Evolutionary conservation across 352 stramenopile genomes (phyloP).

Genomic region (Phytophthora chlamydospora): DNA sequence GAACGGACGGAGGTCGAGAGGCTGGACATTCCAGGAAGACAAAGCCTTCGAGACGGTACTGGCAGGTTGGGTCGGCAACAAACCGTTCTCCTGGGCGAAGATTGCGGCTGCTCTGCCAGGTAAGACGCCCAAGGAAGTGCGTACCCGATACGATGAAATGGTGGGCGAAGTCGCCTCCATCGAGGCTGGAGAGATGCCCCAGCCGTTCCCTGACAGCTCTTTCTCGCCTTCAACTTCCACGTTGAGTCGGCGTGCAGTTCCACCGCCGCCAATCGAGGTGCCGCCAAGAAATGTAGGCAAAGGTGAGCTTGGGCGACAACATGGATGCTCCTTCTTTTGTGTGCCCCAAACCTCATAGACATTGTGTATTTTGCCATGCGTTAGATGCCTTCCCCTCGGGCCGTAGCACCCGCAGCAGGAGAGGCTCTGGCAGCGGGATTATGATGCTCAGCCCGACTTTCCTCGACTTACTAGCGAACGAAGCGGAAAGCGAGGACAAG

Average conservation of each 20-base stretch:
- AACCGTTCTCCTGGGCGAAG: slow-evolving; percentile 82
- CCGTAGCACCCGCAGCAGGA: slow-evolving; percentile 35
- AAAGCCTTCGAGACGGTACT: slow-evolving; percentile 81
- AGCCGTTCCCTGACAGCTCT: slow-evolving; percentile 6
- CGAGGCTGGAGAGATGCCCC: slow-evolving; percentile 35
- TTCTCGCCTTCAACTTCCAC: slow-evolving; percentile 18
- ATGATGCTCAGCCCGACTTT: slow-evolving; percentile 81
- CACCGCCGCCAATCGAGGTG: slow-evolving; percentile 73
- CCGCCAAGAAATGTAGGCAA: slow-evolving; percentile 37
- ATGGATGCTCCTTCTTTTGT: background rate
- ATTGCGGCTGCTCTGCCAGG: slow-evolving; percentile 71
- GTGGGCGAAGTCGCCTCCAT: slow-evolving; percentile 75
- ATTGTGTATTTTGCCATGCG: slow-evolving; percentile 11
- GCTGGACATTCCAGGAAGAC: slow-evolving; percentile 86
- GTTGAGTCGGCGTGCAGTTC: slow-evolving; percentile 59
- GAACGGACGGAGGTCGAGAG: slow-evolving; percentile 41
- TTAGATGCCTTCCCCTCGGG: slow-evolving; percentile 21
- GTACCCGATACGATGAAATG: slow-evolving; percentile 76
- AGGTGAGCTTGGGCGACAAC: slow-evolving; percentile 35
- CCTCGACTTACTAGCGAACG: slow-evolving; percentile 66
- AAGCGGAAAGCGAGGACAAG: slow-evolving; percentile 65
- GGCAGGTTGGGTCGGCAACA: slow-evolving; percentile 57
- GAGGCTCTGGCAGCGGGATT: slow-evolving; percentile 28
- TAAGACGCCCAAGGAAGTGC: slow-evolving; percentile 79
- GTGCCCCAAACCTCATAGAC: slow-evolving; percentile 24